Percentiles rank a stretch among this genome's conserved stretches.
phyloP scores from a whole-genome alignment of 2,329 filamentous ascomycete species.

The Xylariaceae sp. region DNA sequence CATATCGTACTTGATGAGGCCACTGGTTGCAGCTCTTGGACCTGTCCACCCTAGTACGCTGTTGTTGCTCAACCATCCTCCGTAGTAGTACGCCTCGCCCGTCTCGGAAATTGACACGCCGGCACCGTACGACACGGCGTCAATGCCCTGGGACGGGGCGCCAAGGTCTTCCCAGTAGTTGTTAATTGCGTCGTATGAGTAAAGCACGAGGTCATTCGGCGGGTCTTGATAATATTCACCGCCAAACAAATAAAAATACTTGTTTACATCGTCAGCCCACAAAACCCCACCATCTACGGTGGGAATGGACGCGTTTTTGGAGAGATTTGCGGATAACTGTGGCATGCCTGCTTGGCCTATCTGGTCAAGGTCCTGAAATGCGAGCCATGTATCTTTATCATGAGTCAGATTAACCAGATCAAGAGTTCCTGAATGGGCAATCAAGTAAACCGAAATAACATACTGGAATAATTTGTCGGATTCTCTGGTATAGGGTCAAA shows the following conservation, averaged over 20 bases:
- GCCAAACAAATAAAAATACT: conserved; percentile 59
- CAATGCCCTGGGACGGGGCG: conserved; percentile 33
- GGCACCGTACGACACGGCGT: conserved; percentile 52
- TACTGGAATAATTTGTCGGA: conserved; percentile 53
- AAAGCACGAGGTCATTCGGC: conserved; percentile 46
- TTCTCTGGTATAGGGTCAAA: conserved; percentile 46
- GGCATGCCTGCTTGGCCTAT: conserved; percentile 43
- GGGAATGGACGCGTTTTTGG: conserved; percentile 56
- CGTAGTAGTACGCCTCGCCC: conserved; percentile 58
- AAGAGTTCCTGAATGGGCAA: neutral
- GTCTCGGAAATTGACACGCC: conserved; percentile 49
- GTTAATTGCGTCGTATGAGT: conserved; percentile 53
- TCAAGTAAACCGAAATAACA: conserved; percentile 14
- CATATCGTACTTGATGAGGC: conserved; percentile 55
- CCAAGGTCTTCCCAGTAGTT: conserved; percentile 51
- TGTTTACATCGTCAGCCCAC: conserved; percentile 60
- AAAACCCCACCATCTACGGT: conserved; percentile 40
- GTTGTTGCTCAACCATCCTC: conserved; percentile 55
- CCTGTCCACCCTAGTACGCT: conserved; percentile 49
- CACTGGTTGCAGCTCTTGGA: conserved; percentile 41
- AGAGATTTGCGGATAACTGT: conserved; percentile 50
- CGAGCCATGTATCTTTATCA: conserved; percentile 45
- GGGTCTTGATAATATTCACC: conserved; percentile 46
- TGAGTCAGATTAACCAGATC: neutral
- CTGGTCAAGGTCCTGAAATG: conserved; percentile 53